Percentiles rank a stretch among this genome's conserved stretches.
Evolutionary conservation across 176 grass and related monocot genomes (phyloP).

Genomic region (Microstegium vimineum): DNA sequence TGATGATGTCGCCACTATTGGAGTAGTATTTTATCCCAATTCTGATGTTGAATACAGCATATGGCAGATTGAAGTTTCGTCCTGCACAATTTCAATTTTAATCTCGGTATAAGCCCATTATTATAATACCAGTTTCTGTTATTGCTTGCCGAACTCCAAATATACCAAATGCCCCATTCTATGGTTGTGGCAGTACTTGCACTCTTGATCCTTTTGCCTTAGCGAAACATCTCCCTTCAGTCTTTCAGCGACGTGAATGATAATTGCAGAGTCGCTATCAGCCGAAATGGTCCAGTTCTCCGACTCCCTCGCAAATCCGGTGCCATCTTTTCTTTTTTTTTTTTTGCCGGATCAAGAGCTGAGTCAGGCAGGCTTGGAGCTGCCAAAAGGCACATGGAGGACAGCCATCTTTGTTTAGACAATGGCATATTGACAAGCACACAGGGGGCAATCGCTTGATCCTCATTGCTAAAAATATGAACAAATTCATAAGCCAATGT

Average conservation of each 20-base stretch:
- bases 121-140: not conserved
- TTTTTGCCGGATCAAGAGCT: constrained; percentile 1
- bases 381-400: constrained; percentile 8
- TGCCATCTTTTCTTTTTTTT: not conserved
- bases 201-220: not conserved
- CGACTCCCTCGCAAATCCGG: constrained; percentile 10
- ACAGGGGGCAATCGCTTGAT: not conserved
- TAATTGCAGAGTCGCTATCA: constrained; percentile 23
- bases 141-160: not conserved
- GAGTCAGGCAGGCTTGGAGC: constrained; percentile 11
- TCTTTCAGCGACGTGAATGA: not conserved
- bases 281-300: constrained; percentile 5
- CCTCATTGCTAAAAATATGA: no score
- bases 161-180: not conserved
- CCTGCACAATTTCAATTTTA: not conserved
- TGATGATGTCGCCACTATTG: not conserved
- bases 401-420: not conserved
- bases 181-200: not conserved
- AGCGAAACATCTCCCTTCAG: not conserved
- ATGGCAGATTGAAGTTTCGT: not conserved
- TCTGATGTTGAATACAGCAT: not conserved
- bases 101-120: not conserved
- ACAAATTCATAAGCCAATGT: not conserved
- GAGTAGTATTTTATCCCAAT: not conserved
- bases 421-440: not conserved